Percentiles rank a stretch among this genome's conserved stretches.
Conservation (phyloP, 1,139 yeast species). For the Kluyveromyces sp. region DNA sequence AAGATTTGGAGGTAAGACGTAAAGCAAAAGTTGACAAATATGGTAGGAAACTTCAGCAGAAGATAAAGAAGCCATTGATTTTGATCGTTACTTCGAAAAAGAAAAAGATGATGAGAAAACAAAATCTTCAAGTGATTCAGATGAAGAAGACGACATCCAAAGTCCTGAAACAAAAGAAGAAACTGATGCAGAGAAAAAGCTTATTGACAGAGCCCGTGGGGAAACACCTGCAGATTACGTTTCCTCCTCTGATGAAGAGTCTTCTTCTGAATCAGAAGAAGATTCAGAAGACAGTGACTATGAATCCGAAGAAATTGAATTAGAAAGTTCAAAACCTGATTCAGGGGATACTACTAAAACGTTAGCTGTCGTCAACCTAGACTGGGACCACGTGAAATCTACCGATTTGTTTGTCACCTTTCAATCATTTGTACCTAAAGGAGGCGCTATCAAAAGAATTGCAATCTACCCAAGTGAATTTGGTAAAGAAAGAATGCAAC, state of each 20-base stretch:
- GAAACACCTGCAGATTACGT: slow-evolving; percentile 39
- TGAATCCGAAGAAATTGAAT: slow-evolving; percentile 41
- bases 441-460: slow-evolving; percentile 64
- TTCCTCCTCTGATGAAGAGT: slow-evolving; percentile 35
- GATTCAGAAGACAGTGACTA: slow-evolving; percentile 30
- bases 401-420: slow-evolving; percentile 88
- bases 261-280: slow-evolving; percentile 36
- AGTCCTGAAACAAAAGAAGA: slow-evolving; percentile 8
- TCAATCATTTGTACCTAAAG: slow-evolving; percentile 73
- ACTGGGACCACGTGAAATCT: slow-evolving; percentile 91
- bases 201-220: slow-evolving; percentile 66
- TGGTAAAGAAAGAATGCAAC: slow-evolving; percentile 88
- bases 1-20: slow-evolving; percentile 52
- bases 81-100: slow-evolving; percentile 52
- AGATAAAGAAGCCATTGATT: slow-evolving; percentile 37
- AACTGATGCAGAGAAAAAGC: not conserved
- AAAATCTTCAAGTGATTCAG: slow-evolving; percentile 10
- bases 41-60: slow-evolving; percentile 61
- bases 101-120: slow-evolving; percentile 22
- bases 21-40: slow-evolving; percentile 72
- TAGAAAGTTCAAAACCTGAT: slow-evolving; percentile 57
- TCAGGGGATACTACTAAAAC: slow-evolving; percentile 77
- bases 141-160: slow-evolving; percentile 9
- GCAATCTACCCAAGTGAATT: slow-evolving; percentile 84
- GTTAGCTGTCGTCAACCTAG: slow-evolving; percentile 91